Conservation (phyloP, 176 grass and related monocot genomes). For the Miscanthus lutarioriparius region DNA sequence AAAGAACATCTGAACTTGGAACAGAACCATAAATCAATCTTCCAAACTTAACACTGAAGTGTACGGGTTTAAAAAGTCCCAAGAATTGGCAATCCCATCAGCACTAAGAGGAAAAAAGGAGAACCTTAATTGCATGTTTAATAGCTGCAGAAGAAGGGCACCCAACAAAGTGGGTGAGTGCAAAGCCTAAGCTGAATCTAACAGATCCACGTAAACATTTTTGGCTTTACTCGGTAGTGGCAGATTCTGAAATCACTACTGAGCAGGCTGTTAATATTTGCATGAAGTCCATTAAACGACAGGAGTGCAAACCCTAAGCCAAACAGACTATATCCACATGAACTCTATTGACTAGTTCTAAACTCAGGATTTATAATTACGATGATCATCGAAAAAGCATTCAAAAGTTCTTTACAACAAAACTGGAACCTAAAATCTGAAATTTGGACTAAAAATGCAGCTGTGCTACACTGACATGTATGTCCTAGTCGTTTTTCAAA, state of each 20-base stretch:
- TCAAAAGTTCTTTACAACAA: background rate
- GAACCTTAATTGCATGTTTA: background rate
- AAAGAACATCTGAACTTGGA: background rate
- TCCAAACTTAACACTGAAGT: background rate
- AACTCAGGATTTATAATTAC: background rate
- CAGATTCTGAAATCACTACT: no score
- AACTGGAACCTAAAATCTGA: background rate
- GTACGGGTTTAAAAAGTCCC: background rate
- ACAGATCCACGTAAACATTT: background rate
- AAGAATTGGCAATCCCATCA: background rate
- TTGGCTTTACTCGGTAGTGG: no score
- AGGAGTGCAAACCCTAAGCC: constrained; percentile 3
- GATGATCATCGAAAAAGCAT: background rate
- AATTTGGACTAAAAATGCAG: background rate
- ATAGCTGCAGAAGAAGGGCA: background rate
- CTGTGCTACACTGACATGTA: background rate
- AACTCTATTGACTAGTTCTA: background rate
- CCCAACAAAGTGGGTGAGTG: background rate
- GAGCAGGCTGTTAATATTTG: background rate
- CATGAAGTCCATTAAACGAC: background rate
- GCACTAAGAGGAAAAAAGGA: background rate
- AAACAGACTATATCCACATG: background rate
- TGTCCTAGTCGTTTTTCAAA: background rate
- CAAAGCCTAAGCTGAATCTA: constrained; percentile 5
- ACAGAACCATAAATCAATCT: background rate